Evolutionary conservation across 2,329 filamentous ascomycete species (phyloP).

Genomic region (Alternaria hordeiaustralica): DNA sequence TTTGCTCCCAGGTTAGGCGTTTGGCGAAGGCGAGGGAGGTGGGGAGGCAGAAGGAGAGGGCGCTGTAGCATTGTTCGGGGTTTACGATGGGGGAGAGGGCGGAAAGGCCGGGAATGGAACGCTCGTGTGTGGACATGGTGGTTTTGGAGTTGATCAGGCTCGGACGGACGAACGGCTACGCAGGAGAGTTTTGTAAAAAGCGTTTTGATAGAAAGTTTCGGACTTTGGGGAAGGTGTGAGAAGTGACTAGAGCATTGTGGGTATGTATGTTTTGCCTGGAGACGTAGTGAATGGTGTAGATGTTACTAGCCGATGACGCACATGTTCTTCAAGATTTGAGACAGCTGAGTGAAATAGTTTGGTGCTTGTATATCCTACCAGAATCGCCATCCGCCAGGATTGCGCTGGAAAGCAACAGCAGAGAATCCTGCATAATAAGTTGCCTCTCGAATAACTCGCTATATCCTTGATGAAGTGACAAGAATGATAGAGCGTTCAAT

Average conservation of each 20-base stretch:
- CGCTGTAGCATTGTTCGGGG: slow-evolving; percentile 1
- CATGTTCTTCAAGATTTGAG: background rate
- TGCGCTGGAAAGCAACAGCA: background rate
- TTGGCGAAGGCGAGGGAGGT: slow-evolving; percentile 28
- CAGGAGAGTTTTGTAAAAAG: background rate
- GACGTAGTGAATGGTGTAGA: background rate
- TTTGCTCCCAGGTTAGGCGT: slow-evolving; percentile 30
- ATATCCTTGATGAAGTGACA: background rate
- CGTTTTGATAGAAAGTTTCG: background rate
- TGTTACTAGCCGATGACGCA: background rate
- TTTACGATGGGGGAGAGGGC: background rate
- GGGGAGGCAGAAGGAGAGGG: slow-evolving; percentile 24
- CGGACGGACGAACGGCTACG: background rate
- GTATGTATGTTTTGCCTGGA: background rate
- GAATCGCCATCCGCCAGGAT: background rate
- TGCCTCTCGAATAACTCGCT: background rate
- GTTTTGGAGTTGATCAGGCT: background rate
- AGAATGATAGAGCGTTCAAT: background rate
- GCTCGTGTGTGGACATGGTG: slow-evolving; percentile 3
- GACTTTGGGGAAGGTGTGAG: background rate
- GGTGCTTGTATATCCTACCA: background rate
- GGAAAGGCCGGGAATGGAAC: background rate
- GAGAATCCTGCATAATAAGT: background rate
- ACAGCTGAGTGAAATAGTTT: background rate
- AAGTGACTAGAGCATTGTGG: background rate